A percentile compares a stretch with the other conserved stretches of the same genome.
phyloP scores from a whole-genome alignment of 441 rosid species.

The Breynia disticha region DNA sequence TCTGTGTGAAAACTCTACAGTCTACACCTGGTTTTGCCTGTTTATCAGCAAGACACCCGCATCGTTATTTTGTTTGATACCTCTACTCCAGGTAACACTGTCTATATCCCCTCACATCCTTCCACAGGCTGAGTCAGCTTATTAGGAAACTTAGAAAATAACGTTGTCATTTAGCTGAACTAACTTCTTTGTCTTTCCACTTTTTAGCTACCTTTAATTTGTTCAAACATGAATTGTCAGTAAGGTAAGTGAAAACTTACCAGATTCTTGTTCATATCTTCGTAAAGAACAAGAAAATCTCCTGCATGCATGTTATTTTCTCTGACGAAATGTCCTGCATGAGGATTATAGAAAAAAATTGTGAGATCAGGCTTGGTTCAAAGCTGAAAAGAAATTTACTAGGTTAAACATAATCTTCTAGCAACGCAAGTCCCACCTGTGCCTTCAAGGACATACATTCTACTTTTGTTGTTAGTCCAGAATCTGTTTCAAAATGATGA shows the following conservation, averaged over 20 bases:
- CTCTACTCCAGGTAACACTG: slow-evolving; percentile 1
- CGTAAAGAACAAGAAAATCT: slow-evolving; percentile 57
- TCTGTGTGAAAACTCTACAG: slow-evolving; percentile 3
- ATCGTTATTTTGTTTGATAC: slow-evolving; percentile 1
- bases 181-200: too few relatives aligned
- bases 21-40: slow-evolving; percentile 12
- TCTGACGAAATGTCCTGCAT: slow-evolving; percentile 65
- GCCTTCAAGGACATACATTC: slow-evolving; percentile 81
- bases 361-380: neutral
- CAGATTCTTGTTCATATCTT: slow-evolving; percentile 62
- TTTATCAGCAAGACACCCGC: slow-evolving; percentile 6
- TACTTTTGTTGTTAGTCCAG: slow-evolving; percentile 71
- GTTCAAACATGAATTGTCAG: slow-evolving; percentile 5
- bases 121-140: slow-evolving; percentile 17
- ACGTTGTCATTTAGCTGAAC: slow-evolving; percentile 30
- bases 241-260: slow-evolving; percentile 46
- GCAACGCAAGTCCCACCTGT: slow-evolving; percentile 32
- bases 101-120: slow-evolving; percentile 13
- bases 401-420: neutral
- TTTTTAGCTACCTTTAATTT: neutral
- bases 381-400: neutral
- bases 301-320: slow-evolving; percentile 39
- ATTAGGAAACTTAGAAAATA: slow-evolving; percentile 14
- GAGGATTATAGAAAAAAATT: neutral
- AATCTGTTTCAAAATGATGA: slow-evolving; percentile 29